Percentiles rank a stretch among this genome's conserved stretches.
Evolutionary conservation across 2,329 filamentous ascomycete species (phyloP).

Genomic region (Fusarium brachygibbosum): DNA sequence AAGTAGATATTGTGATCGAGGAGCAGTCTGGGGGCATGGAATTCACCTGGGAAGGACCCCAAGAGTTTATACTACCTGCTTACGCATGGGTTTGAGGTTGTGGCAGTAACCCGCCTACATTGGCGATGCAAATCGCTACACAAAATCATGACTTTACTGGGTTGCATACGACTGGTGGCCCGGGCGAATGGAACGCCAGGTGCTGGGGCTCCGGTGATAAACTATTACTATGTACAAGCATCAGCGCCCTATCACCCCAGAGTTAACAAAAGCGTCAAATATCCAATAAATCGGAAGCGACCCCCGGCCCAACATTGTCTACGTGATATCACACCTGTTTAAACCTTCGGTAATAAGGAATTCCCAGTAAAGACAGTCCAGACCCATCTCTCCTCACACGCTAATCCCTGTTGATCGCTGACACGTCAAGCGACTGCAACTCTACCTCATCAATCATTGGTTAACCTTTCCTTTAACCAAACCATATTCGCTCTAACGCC

Average conservation of each 20-base stretch:
- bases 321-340: too few species aligned
- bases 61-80: too few species aligned
- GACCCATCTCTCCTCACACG: neutral
- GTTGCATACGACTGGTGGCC: neutral
- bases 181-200: neutral
- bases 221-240: neutral
- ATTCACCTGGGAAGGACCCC: too few species aligned
- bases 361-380: neutral
- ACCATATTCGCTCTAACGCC: neutral
- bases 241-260: too few species aligned
- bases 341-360: neutral
- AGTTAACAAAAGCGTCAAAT: too few species aligned
- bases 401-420: neutral
- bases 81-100: too few species aligned
- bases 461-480: neutral
- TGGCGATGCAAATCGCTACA: too few species aligned
- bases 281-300: too few species aligned
- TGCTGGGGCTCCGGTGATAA: neutral
- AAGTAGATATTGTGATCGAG: too few species aligned
- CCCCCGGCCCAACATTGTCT: too few species aligned
- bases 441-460: neutral
- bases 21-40: too few species aligned
- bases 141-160: neutral
- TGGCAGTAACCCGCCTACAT: too few species aligned
- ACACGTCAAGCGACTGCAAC: neutral